These are phyloP conservation scores for Pseudogymnoascus sp. DNA, from an alignment of 2,329 filamentous ascomycete species.

Conservation along the genomic window DNA sequence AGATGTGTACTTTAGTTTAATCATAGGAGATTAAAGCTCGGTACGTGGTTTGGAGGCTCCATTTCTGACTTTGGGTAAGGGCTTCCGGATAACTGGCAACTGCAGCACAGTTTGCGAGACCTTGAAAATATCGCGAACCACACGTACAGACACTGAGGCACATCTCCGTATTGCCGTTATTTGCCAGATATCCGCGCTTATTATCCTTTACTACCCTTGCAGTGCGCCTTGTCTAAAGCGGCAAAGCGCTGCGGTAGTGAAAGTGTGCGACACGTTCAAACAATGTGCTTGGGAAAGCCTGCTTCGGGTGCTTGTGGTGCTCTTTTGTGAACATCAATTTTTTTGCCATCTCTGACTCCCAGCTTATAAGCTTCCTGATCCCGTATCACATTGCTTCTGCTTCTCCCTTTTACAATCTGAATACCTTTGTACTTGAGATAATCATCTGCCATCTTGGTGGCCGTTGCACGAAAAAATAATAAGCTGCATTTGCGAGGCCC, in stretches of 20 bases:
- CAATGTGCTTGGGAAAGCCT: no score
- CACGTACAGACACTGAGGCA: no score
- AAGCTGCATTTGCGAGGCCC: slow-evolving; percentile 7
- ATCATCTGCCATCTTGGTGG: slow-evolving; percentile 3
- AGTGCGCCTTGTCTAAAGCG: no score
- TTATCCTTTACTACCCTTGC: no score
- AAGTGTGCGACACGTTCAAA: no score
- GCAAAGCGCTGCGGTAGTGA: no score
- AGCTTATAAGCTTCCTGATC: not conserved
- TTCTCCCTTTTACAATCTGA: not conserved
- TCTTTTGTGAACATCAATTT: not conserved
- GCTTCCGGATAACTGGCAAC: no score
- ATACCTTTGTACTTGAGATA: not conserved
- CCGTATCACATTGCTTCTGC: not conserved
- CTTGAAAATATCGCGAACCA: no score
- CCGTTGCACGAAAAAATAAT: slow-evolving; percentile 1
- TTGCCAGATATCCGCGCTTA: no score
- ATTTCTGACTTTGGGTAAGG: not conserved
- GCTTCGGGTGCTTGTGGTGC: no score
- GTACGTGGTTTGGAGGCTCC: not conserved
- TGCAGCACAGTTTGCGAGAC: no score
- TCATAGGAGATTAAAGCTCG: not conserved
- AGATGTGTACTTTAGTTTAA: not conserved
- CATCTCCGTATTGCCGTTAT: no score
- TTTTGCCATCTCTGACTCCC: not conserved